Evolutionary conservation across 768 basidiomycete species (phyloP).

Genomic region (Serendipita sp.): DNA sequence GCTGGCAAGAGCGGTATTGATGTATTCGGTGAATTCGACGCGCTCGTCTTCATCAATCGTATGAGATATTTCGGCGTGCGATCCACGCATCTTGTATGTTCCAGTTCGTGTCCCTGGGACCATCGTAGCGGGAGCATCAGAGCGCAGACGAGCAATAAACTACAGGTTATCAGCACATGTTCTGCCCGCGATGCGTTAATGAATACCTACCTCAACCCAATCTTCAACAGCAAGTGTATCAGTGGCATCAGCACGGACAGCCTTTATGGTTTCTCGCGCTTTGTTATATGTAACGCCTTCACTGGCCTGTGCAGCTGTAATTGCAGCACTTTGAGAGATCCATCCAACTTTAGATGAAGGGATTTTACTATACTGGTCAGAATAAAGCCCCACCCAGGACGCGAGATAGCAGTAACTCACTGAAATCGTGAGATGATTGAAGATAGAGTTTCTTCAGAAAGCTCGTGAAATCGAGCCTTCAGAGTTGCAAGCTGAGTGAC

Average conservation of each 20-base stretch:
- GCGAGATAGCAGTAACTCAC: background rate
- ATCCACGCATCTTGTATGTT: conserved; percentile 87
- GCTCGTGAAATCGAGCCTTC: background rate
- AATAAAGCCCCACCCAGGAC: background rate
- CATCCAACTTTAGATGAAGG: background rate
- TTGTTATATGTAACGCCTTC: conserved; percentile 23
- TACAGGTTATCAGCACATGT: conserved; percentile 1
- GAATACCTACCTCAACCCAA: conserved; percentile 73
- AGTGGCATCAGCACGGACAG: conserved; percentile 84
- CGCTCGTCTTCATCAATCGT: conserved; percentile 96
- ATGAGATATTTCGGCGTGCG: conserved; percentile 89
- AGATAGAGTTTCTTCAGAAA: background rate
- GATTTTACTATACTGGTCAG: background rate
- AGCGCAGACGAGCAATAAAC: conserved; percentile 4
- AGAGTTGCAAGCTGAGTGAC: background rate
- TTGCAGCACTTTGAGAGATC: background rate
- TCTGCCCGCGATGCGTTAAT: background rate
- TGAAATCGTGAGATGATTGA: background rate
- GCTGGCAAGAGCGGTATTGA: conserved; percentile 42
- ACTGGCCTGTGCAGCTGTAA: conserved; percentile 10
- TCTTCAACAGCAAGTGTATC: conserved; percentile 95
- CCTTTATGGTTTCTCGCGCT: conserved; percentile 55
- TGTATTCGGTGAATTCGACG: conserved; percentile 93
- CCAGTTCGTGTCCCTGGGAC: conserved; percentile 25
- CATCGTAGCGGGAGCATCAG: background rate